Percentiles rank a stretch among this genome's conserved stretches.
Evolutionary conservation across 768 basidiomycete species (phyloP).

Genomic region (Russula earlei): DNA sequence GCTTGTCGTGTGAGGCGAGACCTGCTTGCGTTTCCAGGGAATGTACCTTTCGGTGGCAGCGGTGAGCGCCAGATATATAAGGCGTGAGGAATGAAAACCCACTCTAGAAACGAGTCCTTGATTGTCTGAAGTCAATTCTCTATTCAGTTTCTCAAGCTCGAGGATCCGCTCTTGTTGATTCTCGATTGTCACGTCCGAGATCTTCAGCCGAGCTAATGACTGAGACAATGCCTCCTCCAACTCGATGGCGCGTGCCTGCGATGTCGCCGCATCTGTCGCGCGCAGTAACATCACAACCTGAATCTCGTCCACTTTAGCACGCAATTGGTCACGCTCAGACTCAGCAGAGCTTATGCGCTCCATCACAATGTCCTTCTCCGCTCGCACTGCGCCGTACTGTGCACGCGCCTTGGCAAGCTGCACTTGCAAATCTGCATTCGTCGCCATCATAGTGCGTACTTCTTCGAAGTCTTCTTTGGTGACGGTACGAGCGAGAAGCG

Average conservation of each 20-base stretch:
- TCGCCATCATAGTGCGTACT: slow-evolving; percentile 40
- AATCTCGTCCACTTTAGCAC: slow-evolving; percentile 44
- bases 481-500: slow-evolving; percentile 49
- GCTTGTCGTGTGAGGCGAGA: slow-evolving; percentile 54
- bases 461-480: slow-evolving; percentile 62
- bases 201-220: slow-evolving; percentile 60
- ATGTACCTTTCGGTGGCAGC: slow-evolving; percentile 37
- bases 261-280: slow-evolving; percentile 35
- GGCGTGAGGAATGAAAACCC: slow-evolving; percentile 19
- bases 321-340: slow-evolving; percentile 54
- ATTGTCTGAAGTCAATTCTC: slow-evolving; percentile 47
- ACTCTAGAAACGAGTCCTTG: slow-evolving; percentile 53
- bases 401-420: slow-evolving; percentile 70
- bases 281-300: slow-evolving; percentile 37
- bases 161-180: slow-evolving; percentile 48
- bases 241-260: slow-evolving; percentile 46
- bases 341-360: slow-evolving; percentile 56
- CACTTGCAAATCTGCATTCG: slow-evolving; percentile 60
- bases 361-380: slow-evolving; percentile 66
- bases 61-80: slow-evolving; percentile 12
- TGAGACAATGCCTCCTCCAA: slow-evolving; percentile 67
- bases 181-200: slow-evolving; percentile 60
- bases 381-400: slow-evolving; percentile 67
- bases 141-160: slow-evolving; percentile 53
- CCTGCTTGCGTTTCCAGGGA: slow-evolving; percentile 49